Evolutionary conservation across 371 early-diverging fungal genomes (phyloP).

Genomic region (Mortierella sp.): DNA sequence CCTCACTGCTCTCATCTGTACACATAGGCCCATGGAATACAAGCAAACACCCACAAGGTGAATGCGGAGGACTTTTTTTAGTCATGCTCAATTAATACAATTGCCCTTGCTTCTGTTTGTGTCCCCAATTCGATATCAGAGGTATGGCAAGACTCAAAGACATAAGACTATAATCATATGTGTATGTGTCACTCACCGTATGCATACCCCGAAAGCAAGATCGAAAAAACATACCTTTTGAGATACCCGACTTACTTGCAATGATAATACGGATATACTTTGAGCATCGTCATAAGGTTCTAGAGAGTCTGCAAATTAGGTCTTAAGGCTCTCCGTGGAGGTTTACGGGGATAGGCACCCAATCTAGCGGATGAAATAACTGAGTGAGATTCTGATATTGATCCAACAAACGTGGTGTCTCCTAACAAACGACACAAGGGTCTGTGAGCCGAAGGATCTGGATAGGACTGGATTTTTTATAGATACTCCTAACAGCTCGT

Average conservation of each 20-base stretch:
- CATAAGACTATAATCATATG: conserved; percentile 8
- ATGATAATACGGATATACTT: not conserved
- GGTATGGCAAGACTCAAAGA: not conserved
- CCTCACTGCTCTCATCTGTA: not conserved
- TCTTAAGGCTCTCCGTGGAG: not conserved
- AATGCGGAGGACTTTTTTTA: not conserved
- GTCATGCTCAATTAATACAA: conserved; percentile 7
- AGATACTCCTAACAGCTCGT: not conserved
- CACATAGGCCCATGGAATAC: not conserved
- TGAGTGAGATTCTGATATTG: not conserved
- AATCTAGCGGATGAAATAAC: too few relatives aligned
- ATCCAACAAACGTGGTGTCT: not conserved
- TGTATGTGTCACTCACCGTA: not conserved
- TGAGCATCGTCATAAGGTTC: not conserved
- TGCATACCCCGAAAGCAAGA: not conserved
- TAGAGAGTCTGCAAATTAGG: not conserved
- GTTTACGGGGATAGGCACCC: not conserved
- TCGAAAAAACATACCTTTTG: not conserved
- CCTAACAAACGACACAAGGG: too few relatives aligned
- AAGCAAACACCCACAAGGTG: not conserved
- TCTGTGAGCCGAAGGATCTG: too few relatives aligned
- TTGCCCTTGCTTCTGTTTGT: conserved; percentile 11
- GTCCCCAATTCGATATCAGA: not conserved
- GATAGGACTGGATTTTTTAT: too few relatives aligned
- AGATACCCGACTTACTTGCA: not conserved